phyloP scores from a whole-genome alignment of 2,329 filamentous ascomycete species.

The Fonsecaea monophora region DNA sequence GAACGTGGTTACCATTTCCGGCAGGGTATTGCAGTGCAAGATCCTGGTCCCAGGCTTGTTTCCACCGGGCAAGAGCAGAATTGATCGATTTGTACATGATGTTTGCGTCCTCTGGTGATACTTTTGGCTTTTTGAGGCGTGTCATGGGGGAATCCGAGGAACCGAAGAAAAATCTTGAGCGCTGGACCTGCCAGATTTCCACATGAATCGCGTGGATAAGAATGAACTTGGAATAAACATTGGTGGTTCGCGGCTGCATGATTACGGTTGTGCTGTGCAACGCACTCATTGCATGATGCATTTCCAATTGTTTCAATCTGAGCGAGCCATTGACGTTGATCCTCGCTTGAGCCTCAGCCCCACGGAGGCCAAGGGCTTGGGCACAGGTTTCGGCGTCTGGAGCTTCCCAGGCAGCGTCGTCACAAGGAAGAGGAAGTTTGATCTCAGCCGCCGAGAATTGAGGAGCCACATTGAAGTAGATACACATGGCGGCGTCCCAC shows the following conservation, averaged over 20 bases:
- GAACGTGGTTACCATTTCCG: constrained; percentile 42
- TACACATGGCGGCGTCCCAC: constrained; percentile 67
- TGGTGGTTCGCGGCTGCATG: constrained; percentile 70
- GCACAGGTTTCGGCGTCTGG: constrained; percentile 65
- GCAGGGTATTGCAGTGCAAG: constrained; percentile 71
- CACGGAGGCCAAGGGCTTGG: constrained; percentile 68
- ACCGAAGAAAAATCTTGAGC: constrained; percentile 47
- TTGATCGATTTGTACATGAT: constrained; percentile 56
- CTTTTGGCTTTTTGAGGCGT: constrained; percentile 2
- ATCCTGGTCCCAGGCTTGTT: constrained; percentile 73
- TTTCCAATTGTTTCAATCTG: constrained; percentile 68
- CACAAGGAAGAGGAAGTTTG: constrained; percentile 70
- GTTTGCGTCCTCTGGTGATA: constrained; percentile 58
- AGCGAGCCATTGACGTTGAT: constrained; percentile 68
- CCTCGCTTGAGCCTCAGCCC: constrained; percentile 60
- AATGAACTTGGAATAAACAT: constrained; percentile 76
- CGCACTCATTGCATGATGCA: constrained; percentile 67
- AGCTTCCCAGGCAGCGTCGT: constrained; percentile 78
- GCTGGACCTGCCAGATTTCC: constrained; percentile 64
- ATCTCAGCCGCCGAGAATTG: constrained; percentile 70
- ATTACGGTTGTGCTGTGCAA: constrained; percentile 65
- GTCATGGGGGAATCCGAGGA: constrained; percentile 40
- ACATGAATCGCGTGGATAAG: constrained; percentile 72
- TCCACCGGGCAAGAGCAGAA: constrained; percentile 72
- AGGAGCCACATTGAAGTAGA: constrained; percentile 74